Percentiles rank a stretch among this genome's conserved stretches.
phyloP scores from a whole-genome alignment of 1,139 yeast species.

The Sugiyamaella paludigena region DNA sequence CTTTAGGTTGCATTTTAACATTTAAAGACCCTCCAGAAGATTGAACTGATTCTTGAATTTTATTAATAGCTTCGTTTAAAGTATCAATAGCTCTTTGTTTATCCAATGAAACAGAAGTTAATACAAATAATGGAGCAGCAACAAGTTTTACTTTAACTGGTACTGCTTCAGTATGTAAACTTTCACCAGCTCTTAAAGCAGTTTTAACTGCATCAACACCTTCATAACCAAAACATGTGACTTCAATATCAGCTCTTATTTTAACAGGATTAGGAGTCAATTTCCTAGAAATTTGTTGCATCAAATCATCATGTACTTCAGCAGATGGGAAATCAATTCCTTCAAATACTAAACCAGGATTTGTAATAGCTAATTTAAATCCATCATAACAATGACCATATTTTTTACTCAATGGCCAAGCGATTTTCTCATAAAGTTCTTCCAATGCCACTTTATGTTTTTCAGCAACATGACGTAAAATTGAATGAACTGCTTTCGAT shows the following conservation, averaged over 20 bases:
- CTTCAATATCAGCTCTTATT: slow-evolving; percentile 96
- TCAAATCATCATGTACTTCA: slow-evolving; percentile 76
- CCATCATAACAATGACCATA: slow-evolving; percentile 98
- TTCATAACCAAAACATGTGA: slow-evolving; percentile 93
- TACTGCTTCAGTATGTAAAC: slow-evolving; percentile 75
- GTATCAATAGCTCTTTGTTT: slow-evolving; percentile 82
- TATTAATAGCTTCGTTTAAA: slow-evolving; percentile 75
- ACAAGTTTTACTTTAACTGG: slow-evolving; percentile 87
- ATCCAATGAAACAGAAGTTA: slow-evolving; percentile 90
- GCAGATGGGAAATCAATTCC: slow-evolving; percentile 68
- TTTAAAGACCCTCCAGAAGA: slow-evolving; percentile 82
- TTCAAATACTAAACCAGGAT: slow-evolving; percentile 78
- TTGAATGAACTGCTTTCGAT: slow-evolving; percentile 96
- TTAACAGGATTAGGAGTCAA: slow-evolving; percentile 97
- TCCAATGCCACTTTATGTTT: slow-evolving; percentile 88
- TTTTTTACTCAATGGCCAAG: slow-evolving; percentile 96
- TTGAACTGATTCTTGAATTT: slow-evolving; percentile 66
- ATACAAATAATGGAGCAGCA: slow-evolving; percentile 95
- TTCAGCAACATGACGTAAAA: slow-evolving; percentile 97
- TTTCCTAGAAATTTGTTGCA: slow-evolving; percentile 83
- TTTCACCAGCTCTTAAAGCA: slow-evolving; percentile 86
- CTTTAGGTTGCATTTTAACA: slow-evolving; percentile 97
- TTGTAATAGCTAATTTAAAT: slow-evolving; percentile 92
- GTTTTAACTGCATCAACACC: slow-evolving; percentile 96
- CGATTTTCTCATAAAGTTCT: slow-evolving; percentile 78